Conservation (phyloP, 2,329 filamentous ascomycete species). For the Incumbomyces lentus region DNA sequence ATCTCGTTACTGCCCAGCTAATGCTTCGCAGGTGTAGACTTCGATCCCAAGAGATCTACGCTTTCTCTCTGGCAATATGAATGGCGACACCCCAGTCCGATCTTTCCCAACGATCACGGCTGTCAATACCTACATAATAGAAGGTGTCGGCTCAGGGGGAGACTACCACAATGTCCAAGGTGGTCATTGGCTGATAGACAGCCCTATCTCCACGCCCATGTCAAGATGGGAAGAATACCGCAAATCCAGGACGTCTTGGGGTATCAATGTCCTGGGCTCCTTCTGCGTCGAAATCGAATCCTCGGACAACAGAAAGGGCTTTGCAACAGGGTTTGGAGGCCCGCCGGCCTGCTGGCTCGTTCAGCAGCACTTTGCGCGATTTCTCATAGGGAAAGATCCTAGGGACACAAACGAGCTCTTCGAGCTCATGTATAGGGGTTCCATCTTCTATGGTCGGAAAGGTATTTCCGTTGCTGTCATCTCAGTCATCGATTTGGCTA, state of each 20-base stretch:
- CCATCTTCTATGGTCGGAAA: slow-evolving; percentile 95
- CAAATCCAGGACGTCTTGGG: slow-evolving; percentile 80
- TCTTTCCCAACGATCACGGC: slow-evolving; percentile 36
- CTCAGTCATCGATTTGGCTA: slow-evolving; percentile 81
- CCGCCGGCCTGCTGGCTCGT: slow-evolving; percentile 91
- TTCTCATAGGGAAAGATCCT: slow-evolving; percentile 79
- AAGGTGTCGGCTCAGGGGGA: slow-evolving; percentile 38
- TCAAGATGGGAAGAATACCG: slow-evolving; percentile 82
- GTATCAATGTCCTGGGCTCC: slow-evolving; percentile 88
- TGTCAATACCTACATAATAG: slow-evolving; percentile 36
- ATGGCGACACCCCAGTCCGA: slow-evolving; percentile 12
- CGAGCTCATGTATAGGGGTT: slow-evolving; percentile 91
- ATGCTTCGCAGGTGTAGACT: too few species aligned
- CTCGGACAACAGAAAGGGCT: slow-evolving; percentile 81
- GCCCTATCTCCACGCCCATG: slow-evolving; percentile 85
- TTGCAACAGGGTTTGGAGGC: slow-evolving; percentile 88
- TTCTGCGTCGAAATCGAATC: slow-evolving; percentile 87
- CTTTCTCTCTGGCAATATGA: neutral
- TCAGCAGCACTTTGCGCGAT: slow-evolving; percentile 85
- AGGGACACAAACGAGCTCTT: slow-evolving; percentile 85
- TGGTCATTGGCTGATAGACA: slow-evolving; percentile 72
- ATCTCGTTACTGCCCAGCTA: neutral
- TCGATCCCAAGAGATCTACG: neutral
- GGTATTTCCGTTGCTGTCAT: slow-evolving; percentile 83
- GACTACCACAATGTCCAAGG: slow-evolving; percentile 71